A percentile compares a stretch with the other conserved stretches of the same genome.
phyloP scores from a whole-genome alignment of 805 yeast genomes.

The Alloascoidea hylecoeti region DNA sequence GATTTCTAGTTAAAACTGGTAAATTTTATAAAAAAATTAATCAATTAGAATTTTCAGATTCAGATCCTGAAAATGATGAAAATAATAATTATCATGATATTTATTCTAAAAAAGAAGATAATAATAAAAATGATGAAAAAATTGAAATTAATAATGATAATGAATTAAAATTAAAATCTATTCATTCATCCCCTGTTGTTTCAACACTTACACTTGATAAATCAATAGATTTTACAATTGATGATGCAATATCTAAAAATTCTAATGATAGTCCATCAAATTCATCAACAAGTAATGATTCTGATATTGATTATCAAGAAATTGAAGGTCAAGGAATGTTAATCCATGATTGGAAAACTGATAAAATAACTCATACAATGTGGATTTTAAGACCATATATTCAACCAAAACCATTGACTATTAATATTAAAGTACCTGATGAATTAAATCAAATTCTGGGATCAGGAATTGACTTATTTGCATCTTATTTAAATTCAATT shows the following conservation, averaged over 20 bases:
- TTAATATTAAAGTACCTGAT: slow-evolving; percentile 60
- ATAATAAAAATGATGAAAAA: background rate
- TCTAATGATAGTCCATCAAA: background rate
- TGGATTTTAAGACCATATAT: slow-evolving; percentile 81
- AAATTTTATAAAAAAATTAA: no score
- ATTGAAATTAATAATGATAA: background rate
- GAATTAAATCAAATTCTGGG: slow-evolving; percentile 67
- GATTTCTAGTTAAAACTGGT: slow-evolving; percentile 36
- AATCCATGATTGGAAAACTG: slow-evolving; percentile 44
- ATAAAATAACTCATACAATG: slow-evolving; percentile 68
- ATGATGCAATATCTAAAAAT: background rate
- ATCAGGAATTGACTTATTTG: slow-evolving; percentile 78
- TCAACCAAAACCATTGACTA: slow-evolving; percentile 42
- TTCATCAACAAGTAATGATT: background rate
- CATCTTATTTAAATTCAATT: slow-evolving; percentile 51
- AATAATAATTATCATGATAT: background rate
- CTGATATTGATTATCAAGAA: slow-evolving; percentile 29
- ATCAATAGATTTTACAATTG: background rate
- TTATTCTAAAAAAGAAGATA: background rate
- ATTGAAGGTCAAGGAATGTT: slow-evolving; percentile 91
- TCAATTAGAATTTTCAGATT: no score
- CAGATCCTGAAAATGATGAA: background rate
- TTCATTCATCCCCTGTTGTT: background rate
- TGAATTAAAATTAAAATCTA: background rate
- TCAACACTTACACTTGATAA: background rate